These are phyloP conservation scores for Eragrostis tef DNA, from an alignment of 202 grass and related monocot genomes.

Conservation along the genomic window DNA sequence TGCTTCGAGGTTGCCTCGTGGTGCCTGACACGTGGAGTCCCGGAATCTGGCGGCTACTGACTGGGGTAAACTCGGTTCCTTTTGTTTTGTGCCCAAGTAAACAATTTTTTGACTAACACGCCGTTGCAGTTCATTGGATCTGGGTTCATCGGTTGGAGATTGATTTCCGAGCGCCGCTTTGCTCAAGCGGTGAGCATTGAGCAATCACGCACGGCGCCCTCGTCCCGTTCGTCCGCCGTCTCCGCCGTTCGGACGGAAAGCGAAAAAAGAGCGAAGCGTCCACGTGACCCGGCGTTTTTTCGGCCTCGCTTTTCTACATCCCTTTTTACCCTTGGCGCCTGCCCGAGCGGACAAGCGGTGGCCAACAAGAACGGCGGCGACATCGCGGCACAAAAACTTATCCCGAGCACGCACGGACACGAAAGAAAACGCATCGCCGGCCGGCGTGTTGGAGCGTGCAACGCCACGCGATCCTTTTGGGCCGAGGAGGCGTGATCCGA, in stretches of 20 bases:
- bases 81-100: no score
- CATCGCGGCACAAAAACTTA: not conserved
- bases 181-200: no score
- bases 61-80: no score
- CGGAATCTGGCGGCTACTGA: not conserved
- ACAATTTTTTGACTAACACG: no score
- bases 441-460: not conserved
- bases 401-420: not conserved
- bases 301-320: not conserved
- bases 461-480: slow-evolving; percentile 21
- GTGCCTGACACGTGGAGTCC: not conserved
- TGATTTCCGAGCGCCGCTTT: no score
- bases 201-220: no score
- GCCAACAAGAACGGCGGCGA: not conserved
- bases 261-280: not conserved
- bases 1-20: slow-evolving; percentile 8
- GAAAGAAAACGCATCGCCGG: not conserved
- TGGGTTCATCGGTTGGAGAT: no score
- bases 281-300: not conserved
- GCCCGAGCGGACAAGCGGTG: not conserved
- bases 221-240: not conserved
- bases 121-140: no score
- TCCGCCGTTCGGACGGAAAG: not conserved
- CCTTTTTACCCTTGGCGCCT: not conserved
- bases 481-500: not conserved